Base-by-base conservation (phyloP, 2,329 filamentous ascomycete species). In the Thielaviopsis euricoi region DNA sequence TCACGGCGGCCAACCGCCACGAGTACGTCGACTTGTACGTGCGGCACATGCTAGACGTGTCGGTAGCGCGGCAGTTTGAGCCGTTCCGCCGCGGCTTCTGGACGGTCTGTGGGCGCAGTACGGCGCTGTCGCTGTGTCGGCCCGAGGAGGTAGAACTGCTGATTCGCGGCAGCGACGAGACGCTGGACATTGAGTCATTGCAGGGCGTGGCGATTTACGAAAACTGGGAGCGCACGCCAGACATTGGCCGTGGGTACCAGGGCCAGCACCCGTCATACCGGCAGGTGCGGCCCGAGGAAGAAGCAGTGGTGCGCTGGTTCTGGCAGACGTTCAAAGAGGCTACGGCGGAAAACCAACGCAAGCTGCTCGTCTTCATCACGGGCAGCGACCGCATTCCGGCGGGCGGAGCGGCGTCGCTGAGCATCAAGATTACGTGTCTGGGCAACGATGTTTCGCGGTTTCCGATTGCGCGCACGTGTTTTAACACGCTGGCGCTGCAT, bases 61-160 rank as follows among this genome's bases (percentile, higher is more conserved):
- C 87, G 0, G 86, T 95, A 1, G 74, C 80, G 46, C 79, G 87
- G 48, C 89, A 95, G 66, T 96, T 94, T 63, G 89, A 95, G 67
- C 89, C 90, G 0, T 96, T 96, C 75, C 93, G 93, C 67, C 81
- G 89, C 57, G 90, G 90, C 0, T 96, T 96, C 70, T 96, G 89
- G 68, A 94, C 87, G 0, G 88, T 95, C 26, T 95, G 89, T 66
- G 87, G 86, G 40, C 88, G 89, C 40, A 95, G 93, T 66, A 49
- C 55, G 26, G 89, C 90, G 0, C 75, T 95, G 40, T 88, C 85
- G 0, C 77, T 96, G 1, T 95, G 95, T 69, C 81, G 87, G 17
- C 86, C 90, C 0, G 89, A 95, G 67, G 90, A 96, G 68, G 94
- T 96, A 61, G 90, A 95, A 67, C 78, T 95, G 3, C 77, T 95